Conservation (phyloP, 306 rosid genomes). For the Cucurbita ficifolia region DNA sequence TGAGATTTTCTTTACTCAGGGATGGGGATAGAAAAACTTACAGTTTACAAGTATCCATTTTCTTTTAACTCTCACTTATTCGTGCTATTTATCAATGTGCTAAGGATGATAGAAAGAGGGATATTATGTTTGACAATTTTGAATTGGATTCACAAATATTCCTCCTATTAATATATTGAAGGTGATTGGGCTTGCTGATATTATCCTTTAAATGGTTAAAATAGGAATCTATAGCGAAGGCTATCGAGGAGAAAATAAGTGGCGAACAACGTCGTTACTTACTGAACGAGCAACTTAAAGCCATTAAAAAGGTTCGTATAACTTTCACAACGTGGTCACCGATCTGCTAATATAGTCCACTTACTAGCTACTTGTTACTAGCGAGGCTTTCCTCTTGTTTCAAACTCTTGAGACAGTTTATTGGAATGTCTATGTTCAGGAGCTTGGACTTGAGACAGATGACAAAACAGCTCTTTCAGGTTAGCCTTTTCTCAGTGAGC, state of each 20-base stretch:
- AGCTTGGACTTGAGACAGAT: constrained; percentile 92
- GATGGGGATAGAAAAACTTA: not conserved
- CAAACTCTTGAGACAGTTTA: constrained; percentile 8
- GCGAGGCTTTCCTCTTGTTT: constrained; percentile 9
- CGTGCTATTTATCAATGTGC: not conserved
- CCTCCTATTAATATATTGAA: not conserved
- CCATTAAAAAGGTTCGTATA: constrained; percentile 76
- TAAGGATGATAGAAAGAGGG: not conserved
- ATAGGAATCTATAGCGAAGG: constrained; percentile 96
- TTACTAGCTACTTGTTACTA: not conserved
- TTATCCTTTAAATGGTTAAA: constrained; percentile 8
- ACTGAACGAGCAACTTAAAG: constrained; percentile 91
- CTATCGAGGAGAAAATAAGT: constrained; percentile 96
- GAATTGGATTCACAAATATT: not conserved
- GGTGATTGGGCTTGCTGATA: constrained; percentile 7
- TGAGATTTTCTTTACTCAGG: not conserved
- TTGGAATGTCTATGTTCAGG: constrained; percentile 29
- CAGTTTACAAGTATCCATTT: not conserved
- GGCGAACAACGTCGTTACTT: constrained; percentile 96
- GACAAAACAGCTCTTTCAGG: constrained; percentile 98
- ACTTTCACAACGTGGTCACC: not conserved
- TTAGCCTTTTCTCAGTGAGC: constrained; percentile 23
- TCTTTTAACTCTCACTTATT: not conserved
- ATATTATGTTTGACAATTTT: not conserved
- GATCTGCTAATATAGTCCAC: not conserved